Base-by-base conservation (phyloP, 352 stramenopile genomes). In the Globisporangium polare region DNA sequence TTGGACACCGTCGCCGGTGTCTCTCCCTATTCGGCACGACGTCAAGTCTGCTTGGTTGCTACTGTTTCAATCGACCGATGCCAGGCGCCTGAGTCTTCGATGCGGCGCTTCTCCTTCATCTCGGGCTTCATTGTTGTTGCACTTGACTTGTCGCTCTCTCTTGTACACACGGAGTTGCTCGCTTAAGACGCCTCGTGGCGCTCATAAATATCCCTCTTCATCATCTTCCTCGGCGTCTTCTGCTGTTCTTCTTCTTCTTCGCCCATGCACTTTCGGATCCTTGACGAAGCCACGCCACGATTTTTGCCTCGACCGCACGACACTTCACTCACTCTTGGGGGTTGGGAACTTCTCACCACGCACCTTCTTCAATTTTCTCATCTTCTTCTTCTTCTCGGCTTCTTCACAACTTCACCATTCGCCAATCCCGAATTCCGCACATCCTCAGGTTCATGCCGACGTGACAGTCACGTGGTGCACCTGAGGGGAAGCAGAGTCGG, bases 391-490 rank as follows among this genome's bases (percentile, higher is more conserved):
- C 51, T 45, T 57, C 12, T 46, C 20, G 22, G 12, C 12, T 58
- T 49, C 18, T 20, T 45, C 5, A 33, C 20, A 17, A 31, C 35
- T 15, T 37, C 22, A 58, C 29, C 22, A 27, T n/a, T 33, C 33
- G 13, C 24, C 26, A 20, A 45, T 42, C 20, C 10, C 33, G n/a
- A 17, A 39, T 39, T 20, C 35, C 33, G 7, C 18, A 20, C 26
- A 35, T 29, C 15, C 5, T 26, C 5, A 13, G 57, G 37, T 49
- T 75, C 76, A 91, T 35, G 77, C 82, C 22, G 82, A 91, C 17
- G 77, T 86, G 53, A 89, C 82, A 1, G 82, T 88, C 43, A 89
- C 70, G 55, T 89, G 82, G 53, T 89, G 82, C 67, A 91, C 62
- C 15, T 74, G 71, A 42, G 73, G 75, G 8, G 78, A 79, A 33